These are phyloP conservation scores for Trichoderma guizhouense DNA, from an alignment of 2,329 filamentous ascomycete species.

Conservation along the genomic window DNA sequence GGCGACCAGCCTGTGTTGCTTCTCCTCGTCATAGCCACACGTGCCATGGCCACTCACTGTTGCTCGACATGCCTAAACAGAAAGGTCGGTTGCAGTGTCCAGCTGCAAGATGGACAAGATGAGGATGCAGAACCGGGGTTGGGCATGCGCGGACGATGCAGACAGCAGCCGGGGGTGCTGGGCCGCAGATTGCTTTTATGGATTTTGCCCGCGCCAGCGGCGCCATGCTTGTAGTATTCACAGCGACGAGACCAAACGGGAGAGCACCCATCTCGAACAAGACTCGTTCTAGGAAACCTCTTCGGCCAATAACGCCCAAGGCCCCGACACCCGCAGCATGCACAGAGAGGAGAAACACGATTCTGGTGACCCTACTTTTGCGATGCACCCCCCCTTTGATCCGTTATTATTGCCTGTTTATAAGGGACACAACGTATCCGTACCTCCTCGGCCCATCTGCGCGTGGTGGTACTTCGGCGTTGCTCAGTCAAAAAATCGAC, in stretches of 20 bases:
- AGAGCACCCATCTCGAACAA: background rate
- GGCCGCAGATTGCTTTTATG: conserved; percentile 8
- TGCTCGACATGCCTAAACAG: conserved; percentile 6
- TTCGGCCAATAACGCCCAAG: background rate
- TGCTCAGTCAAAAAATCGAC: conserved; percentile 37
- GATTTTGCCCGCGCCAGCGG: conserved; percentile 17
- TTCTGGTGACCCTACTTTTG: background rate
- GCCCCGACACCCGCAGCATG: background rate
- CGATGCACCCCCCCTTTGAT: background rate
- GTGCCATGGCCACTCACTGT: background rate
- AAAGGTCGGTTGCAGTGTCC: conserved; percentile 14
- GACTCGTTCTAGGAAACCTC: conserved; percentile 1
- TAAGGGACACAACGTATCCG: background rate
- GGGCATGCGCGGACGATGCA: conserved; percentile 10
- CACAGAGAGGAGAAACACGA: background rate
- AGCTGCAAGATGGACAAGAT: conserved; percentile 18
- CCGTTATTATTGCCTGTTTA: background rate
- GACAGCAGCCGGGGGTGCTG: conserved; percentile 2
- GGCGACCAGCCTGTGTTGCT: background rate
- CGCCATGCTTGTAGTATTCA: background rate
- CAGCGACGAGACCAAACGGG: background rate
- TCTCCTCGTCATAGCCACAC: conserved; percentile 5
- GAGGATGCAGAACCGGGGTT: conserved; percentile 10
- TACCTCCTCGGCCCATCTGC: conserved; percentile 11
- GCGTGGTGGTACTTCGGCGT: conserved; percentile 23